Conservation (phyloP, 2,329 filamentous ascomycete species). For the Alternaria novae-zelandiae region DNA sequence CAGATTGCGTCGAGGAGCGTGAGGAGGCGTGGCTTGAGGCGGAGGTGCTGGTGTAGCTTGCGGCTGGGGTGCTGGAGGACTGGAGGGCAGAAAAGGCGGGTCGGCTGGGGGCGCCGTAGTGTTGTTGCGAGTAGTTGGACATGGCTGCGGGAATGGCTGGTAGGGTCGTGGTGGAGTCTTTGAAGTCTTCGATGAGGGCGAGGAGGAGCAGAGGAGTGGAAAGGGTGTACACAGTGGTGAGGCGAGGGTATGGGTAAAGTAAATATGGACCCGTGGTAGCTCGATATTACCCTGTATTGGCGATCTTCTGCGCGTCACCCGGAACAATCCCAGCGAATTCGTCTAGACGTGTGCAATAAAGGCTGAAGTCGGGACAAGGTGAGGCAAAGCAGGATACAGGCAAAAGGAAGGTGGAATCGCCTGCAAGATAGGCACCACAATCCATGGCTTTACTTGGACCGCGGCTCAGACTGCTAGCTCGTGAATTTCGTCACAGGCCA, state of each 20-base stretch:
- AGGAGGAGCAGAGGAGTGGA: background rate
- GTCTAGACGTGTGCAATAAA: slow-evolving; percentile 7
- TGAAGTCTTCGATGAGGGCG: background rate
- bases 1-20: slow-evolving; percentile 41
- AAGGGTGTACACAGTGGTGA: slow-evolving; percentile 4
- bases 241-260: slow-evolving; percentile 24
- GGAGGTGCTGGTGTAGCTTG: slow-evolving; percentile 52
- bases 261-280: slow-evolving; percentile 25
- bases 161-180: background rate
- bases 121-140: slow-evolving; percentile 28
- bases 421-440: slow-evolving; percentile 7
- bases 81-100: slow-evolving; percentile 48
- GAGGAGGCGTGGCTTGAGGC: slow-evolving; percentile 48
- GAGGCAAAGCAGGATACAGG: slow-evolving; percentile 5
- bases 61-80: slow-evolving; percentile 32
- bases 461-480: slow-evolving; percentile 23
- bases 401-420: slow-evolving; percentile 5
- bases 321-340: slow-evolving; percentile 13
- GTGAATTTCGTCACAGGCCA: slow-evolving; percentile 25
- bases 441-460: slow-evolving; percentile 17
- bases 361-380: slow-evolving; percentile 14
- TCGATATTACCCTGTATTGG: slow-evolving; percentile 25
- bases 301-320: slow-evolving; percentile 12
- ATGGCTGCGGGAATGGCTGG: slow-evolving; percentile 13
- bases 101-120: slow-evolving; percentile 26